Conservation (phyloP, 108 stramenopile species). For the Fistulifera pelliculosa region DNA sequence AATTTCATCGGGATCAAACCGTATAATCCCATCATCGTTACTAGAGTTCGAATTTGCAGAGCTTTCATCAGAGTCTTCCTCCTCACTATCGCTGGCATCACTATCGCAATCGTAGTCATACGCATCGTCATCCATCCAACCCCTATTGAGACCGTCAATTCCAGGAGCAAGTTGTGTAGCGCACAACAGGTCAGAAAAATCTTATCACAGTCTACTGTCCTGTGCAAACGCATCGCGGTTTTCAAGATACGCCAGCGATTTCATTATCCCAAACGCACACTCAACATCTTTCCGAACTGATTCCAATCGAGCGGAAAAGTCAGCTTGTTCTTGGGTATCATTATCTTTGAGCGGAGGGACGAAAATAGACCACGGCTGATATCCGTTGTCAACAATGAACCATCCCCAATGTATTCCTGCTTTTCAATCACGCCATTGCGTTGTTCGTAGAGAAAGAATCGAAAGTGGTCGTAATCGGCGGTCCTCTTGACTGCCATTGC, state of each 20-base stretch:
- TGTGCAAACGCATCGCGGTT: constrained; percentile 15
- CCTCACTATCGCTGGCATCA: too few species aligned
- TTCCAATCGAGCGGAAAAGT: constrained; percentile 21
- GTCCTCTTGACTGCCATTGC: background rate
- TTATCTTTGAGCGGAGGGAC: constrained; percentile 19
- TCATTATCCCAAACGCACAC: constrained; percentile 37
- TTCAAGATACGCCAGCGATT: constrained; percentile 17
- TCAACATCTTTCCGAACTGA: constrained; percentile 42
- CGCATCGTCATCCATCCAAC: too few species aligned
- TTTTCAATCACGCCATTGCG: background rate
- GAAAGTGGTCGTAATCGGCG: background rate
- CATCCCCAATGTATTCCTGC: constrained; percentile 16
- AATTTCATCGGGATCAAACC: background rate
- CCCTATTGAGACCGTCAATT: constrained; percentile 24
- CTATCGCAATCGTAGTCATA: background rate
- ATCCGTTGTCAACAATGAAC: constrained; percentile 34
- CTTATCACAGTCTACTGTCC: constrained; percentile 14
- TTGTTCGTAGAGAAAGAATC: background rate
- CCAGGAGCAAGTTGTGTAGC: constrained; percentile 28
- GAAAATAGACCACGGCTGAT: constrained; percentile 18
- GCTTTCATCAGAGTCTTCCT: too few species aligned
- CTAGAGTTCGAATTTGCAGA: too few species aligned
- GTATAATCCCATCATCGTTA: background rate
- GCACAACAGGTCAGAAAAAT: constrained; percentile 27
- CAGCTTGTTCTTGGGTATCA: background rate